Conservation (phyloP, 768 basidiomycete species). For the Hemileccinum rubropunctum region DNA sequence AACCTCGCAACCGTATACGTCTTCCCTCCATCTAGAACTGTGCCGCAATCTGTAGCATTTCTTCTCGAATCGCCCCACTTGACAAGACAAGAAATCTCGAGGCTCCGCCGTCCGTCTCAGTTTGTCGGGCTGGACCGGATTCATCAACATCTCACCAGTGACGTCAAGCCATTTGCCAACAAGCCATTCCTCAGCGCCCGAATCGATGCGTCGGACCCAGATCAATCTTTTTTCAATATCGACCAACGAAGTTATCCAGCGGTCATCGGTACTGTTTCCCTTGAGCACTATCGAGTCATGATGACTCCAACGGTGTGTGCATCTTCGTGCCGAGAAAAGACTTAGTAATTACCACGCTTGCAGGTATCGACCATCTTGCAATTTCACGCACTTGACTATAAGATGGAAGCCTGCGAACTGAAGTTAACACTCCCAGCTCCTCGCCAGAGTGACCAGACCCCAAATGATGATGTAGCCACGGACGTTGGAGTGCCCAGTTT, state of each 20-base stretch:
- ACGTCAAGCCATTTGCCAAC: conserved; percentile 3
- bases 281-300: not conserved
- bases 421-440: not conserved
- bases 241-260: not conserved
- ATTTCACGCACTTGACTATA: conserved; percentile 4
- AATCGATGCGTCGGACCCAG: not conserved
- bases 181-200: conserved; percentile 5
- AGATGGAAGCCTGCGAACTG: conserved; percentile 5
- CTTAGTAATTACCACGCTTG: not conserved
- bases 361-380: conserved; percentile 7
- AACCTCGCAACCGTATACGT: conserved; percentile 7
- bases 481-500: not conserved
- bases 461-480: not conserved
- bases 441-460: too few relatives aligned
- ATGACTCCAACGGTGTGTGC: not conserved
- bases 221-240: not conserved
- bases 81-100: conserved; percentile 9
- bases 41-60: conserved; percentile 2
- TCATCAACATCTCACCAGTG: conserved; percentile 8
- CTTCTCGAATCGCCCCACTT: conserved; percentile 5
- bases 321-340: not conserved
- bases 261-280: conserved; percentile 2
- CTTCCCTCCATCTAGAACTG: not conserved
- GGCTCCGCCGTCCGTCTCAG: conserved; percentile 28
- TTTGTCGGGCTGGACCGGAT: conserved; percentile 29